Evolutionary conservation across 1,284 basidiomycete species (phyloP).

Genomic region (Tetrapyrgos nigripes): DNA sequence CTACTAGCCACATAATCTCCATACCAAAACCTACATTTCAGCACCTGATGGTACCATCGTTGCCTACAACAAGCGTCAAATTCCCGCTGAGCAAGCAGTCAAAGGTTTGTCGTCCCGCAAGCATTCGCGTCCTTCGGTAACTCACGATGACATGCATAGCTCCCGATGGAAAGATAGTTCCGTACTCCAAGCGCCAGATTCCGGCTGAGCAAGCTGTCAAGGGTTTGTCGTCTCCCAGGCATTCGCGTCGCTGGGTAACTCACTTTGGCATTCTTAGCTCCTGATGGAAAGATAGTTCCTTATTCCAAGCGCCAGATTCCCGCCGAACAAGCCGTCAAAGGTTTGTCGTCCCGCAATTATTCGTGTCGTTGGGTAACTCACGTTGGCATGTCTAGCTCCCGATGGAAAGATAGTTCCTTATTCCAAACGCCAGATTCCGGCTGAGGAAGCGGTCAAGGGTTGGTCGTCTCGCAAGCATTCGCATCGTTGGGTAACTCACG

Average conservation of each 20-base stretch:
- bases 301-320: conserved; percentile 25
- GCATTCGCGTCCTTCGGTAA: background rate
- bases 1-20: conserved; percentile 15
- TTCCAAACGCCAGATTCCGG: conserved; percentile 14
- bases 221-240: too few species aligned
- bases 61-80: conserved; percentile 19
- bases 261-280: background rate
- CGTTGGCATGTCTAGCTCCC: conserved; percentile 11
- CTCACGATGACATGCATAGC: background rate
- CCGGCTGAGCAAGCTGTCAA: conserved; percentile 23
- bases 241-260: background rate
- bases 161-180: conserved; percentile 15
- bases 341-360: background rate
- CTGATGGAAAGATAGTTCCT: conserved; percentile 15
- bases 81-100: conserved; percentile 24
- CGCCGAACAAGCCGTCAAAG: conserved; percentile 19
- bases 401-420: conserved; percentile 20
- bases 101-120: too few species aligned
- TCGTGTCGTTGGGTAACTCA: background rate
- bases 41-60: conserved; percentile 14
- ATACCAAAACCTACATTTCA: conserved; percentile 27
- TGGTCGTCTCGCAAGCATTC: background rate
- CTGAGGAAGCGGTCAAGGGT: conserved; percentile 21
- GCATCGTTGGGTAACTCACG: conserved; percentile 1
- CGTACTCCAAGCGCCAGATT: conserved; percentile 22